These are phyloP conservation scores for Aspergillus kassunensis DNA, from an alignment of 495 filamentous ascomycete genomes.

Conservation along the genomic window DNA sequence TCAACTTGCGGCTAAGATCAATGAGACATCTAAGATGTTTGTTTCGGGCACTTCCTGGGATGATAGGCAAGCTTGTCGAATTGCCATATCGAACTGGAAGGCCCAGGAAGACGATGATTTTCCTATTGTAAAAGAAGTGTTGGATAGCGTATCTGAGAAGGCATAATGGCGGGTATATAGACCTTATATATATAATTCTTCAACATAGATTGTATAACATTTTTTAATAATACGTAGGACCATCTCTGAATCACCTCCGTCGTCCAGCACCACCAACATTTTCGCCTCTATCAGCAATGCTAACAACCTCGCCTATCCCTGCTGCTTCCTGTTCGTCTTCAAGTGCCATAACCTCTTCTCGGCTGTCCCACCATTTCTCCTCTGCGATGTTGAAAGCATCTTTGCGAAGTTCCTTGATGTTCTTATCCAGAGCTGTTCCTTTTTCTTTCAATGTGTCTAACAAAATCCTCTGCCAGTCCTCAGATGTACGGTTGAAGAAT, in stretches of 20 bases:
- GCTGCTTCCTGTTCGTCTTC: constrained; percentile 97
- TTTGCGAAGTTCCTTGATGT: constrained; percentile 86
- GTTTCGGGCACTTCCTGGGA: constrained; percentile 80
- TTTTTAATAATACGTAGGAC: too few relatives aligned
- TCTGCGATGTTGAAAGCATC: constrained; percentile 84
- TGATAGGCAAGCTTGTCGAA: constrained; percentile 63
- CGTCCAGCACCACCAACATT: constrained; percentile 54
- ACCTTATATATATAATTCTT: neutral
- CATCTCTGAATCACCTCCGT: constrained; percentile 42
- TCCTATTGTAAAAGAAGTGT: constrained; percentile 31
- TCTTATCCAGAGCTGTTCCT: constrained; percentile 49
- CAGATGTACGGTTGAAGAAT: constrained; percentile 84
- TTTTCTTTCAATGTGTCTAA: constrained; percentile 63
- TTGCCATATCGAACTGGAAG: constrained; percentile 84
- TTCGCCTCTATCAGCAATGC: constrained; percentile 65
- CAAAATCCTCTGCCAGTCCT: constrained; percentile 82
- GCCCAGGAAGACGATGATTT: constrained; percentile 37
- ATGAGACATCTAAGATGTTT: constrained; percentile 69
- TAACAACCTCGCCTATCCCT: constrained; percentile 93
- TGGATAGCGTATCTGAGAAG: constrained; percentile 27
- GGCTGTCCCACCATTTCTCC: constrained; percentile 97
- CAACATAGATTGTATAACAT: too few relatives aligned
- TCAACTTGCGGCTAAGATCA: constrained; percentile 64
- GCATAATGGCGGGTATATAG: neutral
- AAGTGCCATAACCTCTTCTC: constrained; percentile 87